Evolutionary conservation across 345 rosid species (phyloP), one percentile per base, ranked within the genome.

Genomic region (Populus euphratica): DNA sequence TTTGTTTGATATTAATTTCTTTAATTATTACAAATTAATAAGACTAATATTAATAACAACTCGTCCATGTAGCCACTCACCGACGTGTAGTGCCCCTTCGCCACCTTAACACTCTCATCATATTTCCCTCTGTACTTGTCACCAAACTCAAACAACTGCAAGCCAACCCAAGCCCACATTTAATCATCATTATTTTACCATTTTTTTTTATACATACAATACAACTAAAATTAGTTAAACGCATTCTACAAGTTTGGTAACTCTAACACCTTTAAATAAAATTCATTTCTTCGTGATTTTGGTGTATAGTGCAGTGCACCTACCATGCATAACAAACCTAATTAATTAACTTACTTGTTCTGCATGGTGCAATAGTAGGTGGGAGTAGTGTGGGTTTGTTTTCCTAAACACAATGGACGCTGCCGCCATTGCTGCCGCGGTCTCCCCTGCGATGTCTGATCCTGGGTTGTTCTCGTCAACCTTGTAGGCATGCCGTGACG

Each of bases 61-160:
- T 96, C 99, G 70, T 96, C 99, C 90, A 72, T 89, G 88, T 91
- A 92, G 54, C 98, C 99, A 85, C 98, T 96, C 83, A 92, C 96
- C 73, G 99, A 96, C 69, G 92, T 86, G 68, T 93, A 96, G 87
- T 96, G 91, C 83, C 85, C 89, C 86, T 86, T 93, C 85, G 87
- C 99, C 78, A 85, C 94, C 66, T 79, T 85, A 63, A 93, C 76
- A 54, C 94, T 92, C 77, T 79, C 90, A 36, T 93, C 98, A 72
- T 93, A 96, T 79, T 87, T 88, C 56, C 97, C 98, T 79, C 99
- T 84, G 67, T 84, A 83, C 73, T 81, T 87, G 76, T 96, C 92
- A 79, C 94, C 98, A 74, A 96, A 96, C 80, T 88, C 96, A 43
- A 93, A 93, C 89, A 93, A 80, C 99, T 96, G 68, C 82, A 74